These are phyloP conservation scores for Fusarium pininemorale DNA, from an alignment of 2,329 filamentous ascomycete species.

Conservation along the genomic window DNA sequence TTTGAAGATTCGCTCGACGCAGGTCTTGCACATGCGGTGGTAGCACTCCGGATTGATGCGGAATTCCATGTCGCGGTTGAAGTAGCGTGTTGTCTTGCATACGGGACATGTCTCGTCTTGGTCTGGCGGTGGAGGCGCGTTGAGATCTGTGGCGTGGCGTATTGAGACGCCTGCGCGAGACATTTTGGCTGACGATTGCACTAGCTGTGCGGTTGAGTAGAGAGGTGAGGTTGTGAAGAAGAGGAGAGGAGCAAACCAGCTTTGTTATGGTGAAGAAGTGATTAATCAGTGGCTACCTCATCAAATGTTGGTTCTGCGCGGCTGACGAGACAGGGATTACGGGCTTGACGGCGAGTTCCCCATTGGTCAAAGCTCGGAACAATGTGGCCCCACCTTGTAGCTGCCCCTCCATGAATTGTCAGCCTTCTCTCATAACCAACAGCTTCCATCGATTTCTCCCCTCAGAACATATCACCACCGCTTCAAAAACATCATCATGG, in stretches of 20 bases:
- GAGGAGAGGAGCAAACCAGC: not conserved
- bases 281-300: not conserved
- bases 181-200: conserved; percentile 29
- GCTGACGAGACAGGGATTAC: conserved; percentile 34
- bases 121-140: conserved; percentile 34
- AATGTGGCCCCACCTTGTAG: not conserved
- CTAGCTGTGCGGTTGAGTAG: not conserved
- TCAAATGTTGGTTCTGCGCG: conserved; percentile 34
- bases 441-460: conserved; percentile 34
- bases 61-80: conserved; percentile 93
- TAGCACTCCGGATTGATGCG: conserved; percentile 99
- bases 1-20: conserved; percentile 93
- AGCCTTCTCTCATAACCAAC: conserved; percentile 42
- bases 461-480: conserved; percentile 5
- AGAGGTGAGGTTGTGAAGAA: not conserved
- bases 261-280: conserved; percentile 10
- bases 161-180: conserved; percentile 45
- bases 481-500: conserved; percentile 45
- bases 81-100: conserved; percentile 95
- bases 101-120: conserved; percentile 86
- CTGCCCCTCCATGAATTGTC: conserved; percentile 37
- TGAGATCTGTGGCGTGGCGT: conserved; percentile 38
- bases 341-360: not conserved
- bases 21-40: conserved; percentile 97
- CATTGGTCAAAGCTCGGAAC: conserved; percentile 30